Conservation (phyloP, 768 basidiomycete species). For the Cystofilobasidium ferigula region DNA sequence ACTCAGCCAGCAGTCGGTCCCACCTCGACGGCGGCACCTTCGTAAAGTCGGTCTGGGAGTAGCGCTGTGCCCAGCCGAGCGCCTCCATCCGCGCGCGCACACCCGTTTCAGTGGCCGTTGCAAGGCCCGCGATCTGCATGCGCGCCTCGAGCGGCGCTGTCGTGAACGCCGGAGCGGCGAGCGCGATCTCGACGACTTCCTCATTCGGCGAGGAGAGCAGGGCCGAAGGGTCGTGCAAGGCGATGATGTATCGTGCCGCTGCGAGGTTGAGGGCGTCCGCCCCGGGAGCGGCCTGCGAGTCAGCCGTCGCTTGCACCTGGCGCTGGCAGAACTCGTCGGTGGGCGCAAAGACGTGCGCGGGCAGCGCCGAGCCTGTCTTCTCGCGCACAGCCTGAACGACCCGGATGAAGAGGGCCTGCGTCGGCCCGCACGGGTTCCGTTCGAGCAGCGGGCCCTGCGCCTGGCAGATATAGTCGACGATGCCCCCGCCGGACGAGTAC, state of each 20-base stretch:
- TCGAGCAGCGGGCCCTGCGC: neutral
- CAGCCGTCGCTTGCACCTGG: neutral
- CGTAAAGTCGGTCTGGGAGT: neutral
- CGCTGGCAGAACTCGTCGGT: neutral
- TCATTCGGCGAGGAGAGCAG: neutral
- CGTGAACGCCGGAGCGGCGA: neutral
- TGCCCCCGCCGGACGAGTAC: neutral
- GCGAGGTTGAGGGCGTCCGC: slow-evolving; percentile 11
- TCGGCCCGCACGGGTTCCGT: slow-evolving; percentile 10
- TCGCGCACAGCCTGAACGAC: neutral
- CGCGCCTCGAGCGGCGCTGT: neutral
- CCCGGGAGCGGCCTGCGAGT: neutral
- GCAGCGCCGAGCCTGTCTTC: neutral
- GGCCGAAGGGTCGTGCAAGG: neutral
- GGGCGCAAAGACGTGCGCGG: neutral
- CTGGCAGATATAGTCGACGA: slow-evolving; percentile 5
- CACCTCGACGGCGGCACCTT: neutral
- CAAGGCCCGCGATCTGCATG: neutral
- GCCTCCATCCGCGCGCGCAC: neutral
- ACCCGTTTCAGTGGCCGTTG: neutral
- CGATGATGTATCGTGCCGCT: slow-evolving; percentile 7
- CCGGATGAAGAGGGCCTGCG: slow-evolving; percentile 20
- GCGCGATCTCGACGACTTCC: slow-evolving; percentile 16
- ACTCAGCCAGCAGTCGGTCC: slow-evolving; percentile 12
- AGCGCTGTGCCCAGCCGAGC: neutral